Evolutionary conservation across 176 grass and related monocot genomes (phyloP).

Genomic region (Raddia distichophylla): DNA sequence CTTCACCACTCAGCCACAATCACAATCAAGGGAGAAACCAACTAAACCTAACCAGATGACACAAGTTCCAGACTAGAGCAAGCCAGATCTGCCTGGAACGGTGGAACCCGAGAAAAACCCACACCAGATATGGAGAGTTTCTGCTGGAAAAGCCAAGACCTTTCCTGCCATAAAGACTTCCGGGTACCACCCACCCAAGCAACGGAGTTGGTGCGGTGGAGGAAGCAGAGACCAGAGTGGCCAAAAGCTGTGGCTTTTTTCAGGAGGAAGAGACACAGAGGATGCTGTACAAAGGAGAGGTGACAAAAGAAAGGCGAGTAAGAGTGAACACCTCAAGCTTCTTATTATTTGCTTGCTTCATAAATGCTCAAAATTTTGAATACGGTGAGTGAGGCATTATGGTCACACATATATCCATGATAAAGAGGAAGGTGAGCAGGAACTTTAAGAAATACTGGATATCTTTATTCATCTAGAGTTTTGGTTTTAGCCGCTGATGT

Average conservation of each 20-base stretch:
- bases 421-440: too few species aligned
- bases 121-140: conserved; percentile 30
- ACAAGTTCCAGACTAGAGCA: conserved; percentile 36
- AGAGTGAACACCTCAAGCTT: neutral
- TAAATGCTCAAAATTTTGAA: too few species aligned
- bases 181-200: neutral
- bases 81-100: conserved; percentile 36
- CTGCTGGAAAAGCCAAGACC: conserved; percentile 2
- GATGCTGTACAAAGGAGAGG: neutral
- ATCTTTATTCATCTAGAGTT: too few species aligned
- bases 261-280: neutral
- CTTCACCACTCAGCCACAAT: neutral
- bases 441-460: too few species aligned
- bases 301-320: too few species aligned
- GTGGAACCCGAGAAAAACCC: neutral
- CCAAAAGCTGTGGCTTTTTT: neutral
- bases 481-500: too few species aligned
- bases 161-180: conserved; percentile 18
- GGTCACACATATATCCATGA: too few species aligned
- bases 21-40: neutral
- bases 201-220: neutral
- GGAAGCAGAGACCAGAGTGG: neutral
- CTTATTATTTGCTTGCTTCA: neutral
- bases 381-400: too few species aligned
- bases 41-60: neutral